Base-by-base conservation (phyloP, 1,284 basidiomycete genomes). In the Ceratobasidium sp. region DNA sequence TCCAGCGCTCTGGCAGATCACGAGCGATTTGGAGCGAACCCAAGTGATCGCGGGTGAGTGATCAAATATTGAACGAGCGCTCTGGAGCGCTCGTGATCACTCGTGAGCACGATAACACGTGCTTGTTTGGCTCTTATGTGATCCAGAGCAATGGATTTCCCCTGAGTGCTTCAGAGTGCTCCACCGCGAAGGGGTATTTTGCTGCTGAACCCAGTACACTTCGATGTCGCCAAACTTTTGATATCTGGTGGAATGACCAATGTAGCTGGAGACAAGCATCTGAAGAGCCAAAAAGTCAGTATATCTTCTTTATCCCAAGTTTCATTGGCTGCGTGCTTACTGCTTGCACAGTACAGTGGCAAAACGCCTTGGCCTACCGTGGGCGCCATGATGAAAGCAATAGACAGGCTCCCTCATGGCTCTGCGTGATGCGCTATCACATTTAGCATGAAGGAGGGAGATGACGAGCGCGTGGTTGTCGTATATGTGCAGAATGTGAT, bases 211-310 rank as follows among this genome's bases (percentile, higher is more conserved):
- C n/a, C n/a, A n/a, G n/a, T n/a, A n/a, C n/a, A n/a, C 19, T 67
- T 67, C n/a, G 41, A 67, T 11, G 51, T 24, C 1, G n/a, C 24
- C 17, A 53, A 67, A 24, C 51, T 67, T 9, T 45, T 67, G 51
- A 45, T 67, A 36, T 54, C 65, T 9, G 44, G 51, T 5, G 31
- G 33, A 11, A 27, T 67, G 19, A 67, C 65, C 5, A 67, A 67
- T 41, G 27, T 33, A 4, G 50, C 19, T 3, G 8, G 51, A 53
- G 65, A 67, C 22, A 31, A 51, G n/a, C 41, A 41, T 54, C 65
- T 67, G 33, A 56, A 67, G 24, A 67, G 65, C 24, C 50, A 33
- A n/a, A 45, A 22, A 24, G 65, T 67, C 5, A 54, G 65, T 65
- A 51, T n/a, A n/a, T n/a, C n/a, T n/a, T n/a, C 24, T 9, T 60